These are phyloP conservation scores for Penicillium sp. DNA, from an alignment of 2,329 filamentous ascomycete species.

Conservation along the genomic window DNA sequence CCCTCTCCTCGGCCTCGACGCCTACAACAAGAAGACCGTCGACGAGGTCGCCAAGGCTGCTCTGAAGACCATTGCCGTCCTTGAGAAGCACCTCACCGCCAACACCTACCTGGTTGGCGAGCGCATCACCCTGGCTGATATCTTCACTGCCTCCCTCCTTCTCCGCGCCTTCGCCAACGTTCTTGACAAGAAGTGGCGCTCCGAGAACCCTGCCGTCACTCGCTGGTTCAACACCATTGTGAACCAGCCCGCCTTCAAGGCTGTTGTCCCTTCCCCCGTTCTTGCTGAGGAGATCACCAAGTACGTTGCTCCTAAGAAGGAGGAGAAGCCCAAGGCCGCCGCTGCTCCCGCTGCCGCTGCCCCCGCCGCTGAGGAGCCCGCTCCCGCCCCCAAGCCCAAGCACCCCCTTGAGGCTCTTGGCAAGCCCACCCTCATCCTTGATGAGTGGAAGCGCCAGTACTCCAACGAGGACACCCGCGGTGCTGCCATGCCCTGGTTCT, in stretches of 20 bases:
- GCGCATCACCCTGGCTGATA: conserved; percentile 91
- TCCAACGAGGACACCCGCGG: conserved; percentile 86
- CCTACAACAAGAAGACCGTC: conserved; percentile 98
- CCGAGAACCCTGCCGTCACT: conserved; percentile 73
- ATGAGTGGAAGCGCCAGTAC: conserved; percentile 99
- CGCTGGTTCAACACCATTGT: conserved; percentile 94
- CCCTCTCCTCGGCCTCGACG: conserved; percentile 71
- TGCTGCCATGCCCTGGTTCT: conserved; percentile 92
- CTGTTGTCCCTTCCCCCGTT: conserved; percentile 66
- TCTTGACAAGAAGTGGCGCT: conserved; percentile 85
- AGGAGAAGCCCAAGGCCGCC: conserved; percentile 56
- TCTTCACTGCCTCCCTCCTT: conserved; percentile 75
- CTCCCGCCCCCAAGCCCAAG: conserved; percentile 78
- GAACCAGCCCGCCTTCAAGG: conserved; percentile 87
- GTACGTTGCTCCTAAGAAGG: conserved; percentile 68
- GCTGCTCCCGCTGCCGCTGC: conserved; percentile 46
- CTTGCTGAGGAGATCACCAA: conserved; percentile 77
- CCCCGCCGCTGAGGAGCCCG: conserved; percentile 49
- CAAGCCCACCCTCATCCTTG: conserved; percentile 72
- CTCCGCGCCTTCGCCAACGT: conserved; percentile 87
- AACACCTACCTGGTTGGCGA: conserved; percentile 98
- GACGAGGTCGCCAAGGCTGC: conserved; percentile 70
- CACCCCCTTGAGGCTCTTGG: conserved; percentile 85
- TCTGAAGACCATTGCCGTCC: conserved; percentile 61
- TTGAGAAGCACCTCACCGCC: conserved; percentile 81